Evolutionary conservation across 192 early-diverging fungal species (phyloP).

Genomic region (Jimgerdemannia flammicorona): DNA sequence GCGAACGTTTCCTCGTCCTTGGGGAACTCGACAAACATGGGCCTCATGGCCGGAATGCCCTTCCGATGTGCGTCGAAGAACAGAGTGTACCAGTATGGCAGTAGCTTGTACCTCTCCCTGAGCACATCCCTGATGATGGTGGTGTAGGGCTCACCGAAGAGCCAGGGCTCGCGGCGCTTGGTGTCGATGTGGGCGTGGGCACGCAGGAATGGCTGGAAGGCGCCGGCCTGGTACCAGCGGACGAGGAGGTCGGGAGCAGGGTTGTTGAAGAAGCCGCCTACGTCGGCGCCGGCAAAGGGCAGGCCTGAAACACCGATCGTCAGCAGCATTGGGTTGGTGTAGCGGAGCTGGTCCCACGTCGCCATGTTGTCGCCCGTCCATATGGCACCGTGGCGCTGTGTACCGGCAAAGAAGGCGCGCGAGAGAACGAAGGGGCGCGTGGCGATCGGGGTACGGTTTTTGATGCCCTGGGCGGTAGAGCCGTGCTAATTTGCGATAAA

Average conservation of each 20-base stretch:
- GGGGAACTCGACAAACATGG: slow-evolving; percentile 90
- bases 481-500: slow-evolving; percentile 52
- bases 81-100: slow-evolving; percentile 92
- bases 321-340: slow-evolving; percentile 86
- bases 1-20: slow-evolving; percentile 71
- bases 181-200: slow-evolving; percentile 98
- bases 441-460: slow-evolving; percentile 46
- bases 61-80: slow-evolving; percentile 72
- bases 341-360: slow-evolving; percentile 80
- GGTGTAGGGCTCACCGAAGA: slow-evolving; percentile 86
- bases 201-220: slow-evolving; percentile 96
- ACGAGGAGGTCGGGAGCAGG: slow-evolving; percentile 82
- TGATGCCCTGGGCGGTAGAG: slow-evolving; percentile 81
- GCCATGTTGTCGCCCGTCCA: slow-evolving; percentile 99
- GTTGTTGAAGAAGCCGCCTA: slow-evolving; percentile 97
- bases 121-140: slow-evolving; percentile 75
- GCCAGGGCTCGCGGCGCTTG: slow-evolving; percentile 95
- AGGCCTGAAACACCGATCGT: slow-evolving; percentile 85
- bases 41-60: slow-evolving; percentile 83
- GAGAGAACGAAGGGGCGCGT: slow-evolving; percentile 92
- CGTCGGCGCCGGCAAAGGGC: slow-evolving; percentile 90
- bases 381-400: slow-evolving; percentile 91
- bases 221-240: slow-evolving; percentile 97
- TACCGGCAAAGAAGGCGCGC: slow-evolving; percentile 95
- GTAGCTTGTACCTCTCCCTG: slow-evolving; percentile 76